Base-by-base conservation (phyloP, 2,329 filamentous ascomycete species). In the Colletotrichum eleusines region DNA sequence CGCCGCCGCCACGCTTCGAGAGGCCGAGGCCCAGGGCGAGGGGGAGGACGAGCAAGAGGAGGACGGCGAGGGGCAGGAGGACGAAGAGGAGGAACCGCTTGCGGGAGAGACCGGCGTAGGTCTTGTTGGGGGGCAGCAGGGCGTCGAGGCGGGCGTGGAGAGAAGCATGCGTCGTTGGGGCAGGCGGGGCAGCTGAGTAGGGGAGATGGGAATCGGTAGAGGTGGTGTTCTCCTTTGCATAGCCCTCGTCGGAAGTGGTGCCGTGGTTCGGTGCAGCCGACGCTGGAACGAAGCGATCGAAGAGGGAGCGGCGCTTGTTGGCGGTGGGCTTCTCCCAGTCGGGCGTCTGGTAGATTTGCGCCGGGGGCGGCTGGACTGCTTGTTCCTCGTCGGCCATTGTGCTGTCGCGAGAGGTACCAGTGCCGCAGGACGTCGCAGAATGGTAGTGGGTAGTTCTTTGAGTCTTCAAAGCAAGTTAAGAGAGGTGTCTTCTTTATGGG, bases 21-120 rank as follows among this genome's bases (percentile, higher is more conserved):
- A 71, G 63, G n/a, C 68, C 68, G 7, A 71, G 57, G 23, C 68
- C 68, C 14, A 71, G 63, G 18, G 63, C 68, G 5, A 71, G 68
- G 6, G 55, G 48, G 1, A 71, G 63, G 44, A 71, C 40, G 42
- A 71, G 28, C 12, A 71, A 31, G 42, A 71, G 1, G 5, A 71
- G 57, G 28, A 71, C 16, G 9, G 58, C 57, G 26, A 67, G 28
- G 1, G 68, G 63, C 3, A 67, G 50, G 8, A 58, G 9, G 40
- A 71, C 44, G 46, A 69, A 60, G 33, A 71, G 62, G 12, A 71
- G 68, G 16, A 67, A 67, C 20, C 50, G 42, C 40, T 53, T 61
- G 4, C 68, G 68, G 12, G 55, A 55, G 9, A 66, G 57, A 63
- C 68, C 68, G 16, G 44, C 20, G 57, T 71, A 71, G 44, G 63